These are phyloP conservation scores for Aureobasidium sp. DNA, from an alignment of 2,329 filamentous ascomycete species.

Conservation along the genomic window DNA sequence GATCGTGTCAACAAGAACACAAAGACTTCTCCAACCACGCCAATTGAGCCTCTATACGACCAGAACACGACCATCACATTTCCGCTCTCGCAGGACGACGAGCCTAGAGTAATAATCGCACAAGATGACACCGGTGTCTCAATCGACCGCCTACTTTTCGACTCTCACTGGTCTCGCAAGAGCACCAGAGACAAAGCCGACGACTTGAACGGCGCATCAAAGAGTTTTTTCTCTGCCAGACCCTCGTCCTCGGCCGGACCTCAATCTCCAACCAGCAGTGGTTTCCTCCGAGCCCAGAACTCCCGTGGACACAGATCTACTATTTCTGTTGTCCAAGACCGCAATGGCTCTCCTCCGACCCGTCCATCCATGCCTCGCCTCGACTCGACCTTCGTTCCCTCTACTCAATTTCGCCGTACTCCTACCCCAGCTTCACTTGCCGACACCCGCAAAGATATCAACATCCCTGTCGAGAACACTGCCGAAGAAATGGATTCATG, in stretches of 20 bases:
- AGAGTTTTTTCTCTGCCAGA: background rate
- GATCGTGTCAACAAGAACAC: slow-evolving; percentile 3
- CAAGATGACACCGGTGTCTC: slow-evolving; percentile 31
- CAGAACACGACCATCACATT: slow-evolving; percentile 28
- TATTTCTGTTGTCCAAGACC: background rate
- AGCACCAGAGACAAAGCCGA: background rate
- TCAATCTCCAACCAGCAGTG: background rate
- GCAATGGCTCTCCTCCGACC: background rate
- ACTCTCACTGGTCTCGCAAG: slow-evolving; percentile 29
- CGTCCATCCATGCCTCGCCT: background rate
- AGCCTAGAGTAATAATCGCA: slow-evolving; percentile 35
- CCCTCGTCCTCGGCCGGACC: background rate
- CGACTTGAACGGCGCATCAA: background rate
- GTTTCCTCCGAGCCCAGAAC: background rate
- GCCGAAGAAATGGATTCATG: slow-evolving; percentile 62
- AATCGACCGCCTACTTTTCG: slow-evolving; percentile 31
- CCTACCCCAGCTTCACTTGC: background rate
- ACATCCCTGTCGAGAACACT: slow-evolving; percentile 41
- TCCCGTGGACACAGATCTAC: slow-evolving; percentile 1
- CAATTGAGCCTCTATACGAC: slow-evolving; percentile 4
- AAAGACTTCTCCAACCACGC: background rate
- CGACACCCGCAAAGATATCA: slow-evolving; percentile 1
- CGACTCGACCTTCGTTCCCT: slow-evolving; percentile 1
- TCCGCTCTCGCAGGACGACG: slow-evolving; percentile 32
- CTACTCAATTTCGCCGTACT: background rate